Evolutionary conservation across 441 rosid species (phyloP).

Genomic region (Metrosideros polymorpha): DNA sequence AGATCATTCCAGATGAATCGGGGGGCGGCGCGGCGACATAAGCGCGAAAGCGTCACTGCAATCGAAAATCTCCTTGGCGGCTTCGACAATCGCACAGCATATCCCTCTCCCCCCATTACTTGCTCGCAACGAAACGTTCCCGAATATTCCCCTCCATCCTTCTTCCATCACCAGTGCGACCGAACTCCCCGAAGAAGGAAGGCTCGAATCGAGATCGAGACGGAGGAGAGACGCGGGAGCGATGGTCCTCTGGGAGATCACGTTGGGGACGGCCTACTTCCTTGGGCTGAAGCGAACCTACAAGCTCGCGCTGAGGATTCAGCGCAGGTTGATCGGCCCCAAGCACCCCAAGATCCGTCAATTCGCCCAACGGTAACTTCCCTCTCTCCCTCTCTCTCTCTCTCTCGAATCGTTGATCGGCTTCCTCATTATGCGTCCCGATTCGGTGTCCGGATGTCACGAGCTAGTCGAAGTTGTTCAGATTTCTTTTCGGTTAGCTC

Average conservation of each 20-base stretch:
- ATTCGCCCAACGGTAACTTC: conserved; percentile 43
- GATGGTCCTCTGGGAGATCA: conserved; percentile 97
- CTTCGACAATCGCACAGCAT: background rate
- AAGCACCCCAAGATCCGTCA: conserved; percentile 51
- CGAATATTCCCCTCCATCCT: background rate
- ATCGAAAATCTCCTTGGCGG: conserved; percentile 26
- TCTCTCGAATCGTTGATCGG: background rate
- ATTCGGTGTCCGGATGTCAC: background rate
- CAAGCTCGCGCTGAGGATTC: conserved; percentile 60
- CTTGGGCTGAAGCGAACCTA: conserved; percentile 77
- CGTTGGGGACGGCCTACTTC: conserved; percentile 81
- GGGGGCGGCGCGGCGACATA: background rate
- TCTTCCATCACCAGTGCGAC: background rate
- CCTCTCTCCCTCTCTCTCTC: background rate
- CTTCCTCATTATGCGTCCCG: background rate
- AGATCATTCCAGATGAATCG: background rate
- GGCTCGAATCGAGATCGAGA: background rate
- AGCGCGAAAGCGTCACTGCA: background rate
- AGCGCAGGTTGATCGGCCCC: conserved; percentile 56
- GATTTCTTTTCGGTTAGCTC: no score
- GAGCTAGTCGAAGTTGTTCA: background rate
- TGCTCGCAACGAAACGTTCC: conserved; percentile 12
- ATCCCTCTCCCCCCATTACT: background rate
- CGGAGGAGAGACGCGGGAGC: background rate
- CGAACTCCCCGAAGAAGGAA: background rate